A percentile compares a stretch with the other conserved stretches of the same genome.
phyloP scores from a whole-genome alignment of 345 rosid species.

The Camelina hispida region DNA sequence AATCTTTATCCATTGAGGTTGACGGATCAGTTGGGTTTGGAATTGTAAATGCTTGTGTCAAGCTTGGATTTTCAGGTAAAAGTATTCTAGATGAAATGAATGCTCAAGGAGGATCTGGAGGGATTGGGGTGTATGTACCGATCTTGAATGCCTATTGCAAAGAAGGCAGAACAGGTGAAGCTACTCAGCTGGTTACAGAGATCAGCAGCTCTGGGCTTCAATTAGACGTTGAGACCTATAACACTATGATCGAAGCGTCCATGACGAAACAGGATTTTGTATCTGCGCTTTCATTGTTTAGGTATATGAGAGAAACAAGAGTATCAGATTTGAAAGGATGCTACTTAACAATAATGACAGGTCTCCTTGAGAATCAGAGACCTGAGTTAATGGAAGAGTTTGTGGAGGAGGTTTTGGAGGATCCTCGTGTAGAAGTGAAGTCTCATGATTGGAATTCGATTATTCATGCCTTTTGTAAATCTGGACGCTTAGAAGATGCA shows the following conservation, averaged over 20 bases:
- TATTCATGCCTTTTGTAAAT: conserved; percentile 88
- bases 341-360: conserved; percentile 82
- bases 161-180: conserved; percentile 80
- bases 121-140: conserved; percentile 82
- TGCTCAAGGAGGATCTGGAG: conserved; percentile 59
- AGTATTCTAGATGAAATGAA: conserved; percentile 76
- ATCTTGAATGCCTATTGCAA: conserved; percentile 78
- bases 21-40: conserved; percentile 72
- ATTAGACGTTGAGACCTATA: conserved; percentile 61
- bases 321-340: conserved; percentile 63
- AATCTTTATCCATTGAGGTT: conserved; percentile 38
- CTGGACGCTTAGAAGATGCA: conserved; percentile 77
- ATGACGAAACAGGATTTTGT: conserved; percentile 87
- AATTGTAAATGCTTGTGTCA: conserved; percentile 70
- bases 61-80: conserved; percentile 74
- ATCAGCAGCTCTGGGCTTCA: conserved; percentile 71
- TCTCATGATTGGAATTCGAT: conserved; percentile 98
- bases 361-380: conserved; percentile 74
- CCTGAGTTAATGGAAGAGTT: conserved; percentile 86
- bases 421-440: conserved; percentile 80
- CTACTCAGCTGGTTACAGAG: conserved; percentile 81
- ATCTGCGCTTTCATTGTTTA: conserved; percentile 80
- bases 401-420: conserved; percentile 86
- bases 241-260: conserved; percentile 78
- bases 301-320: conserved; percentile 81